Evolutionary conservation across 768 basidiomycete genomes (phyloP), one percentile per base, ranked within the genome.

Genomic region (Phylloporus sp.): DNA sequence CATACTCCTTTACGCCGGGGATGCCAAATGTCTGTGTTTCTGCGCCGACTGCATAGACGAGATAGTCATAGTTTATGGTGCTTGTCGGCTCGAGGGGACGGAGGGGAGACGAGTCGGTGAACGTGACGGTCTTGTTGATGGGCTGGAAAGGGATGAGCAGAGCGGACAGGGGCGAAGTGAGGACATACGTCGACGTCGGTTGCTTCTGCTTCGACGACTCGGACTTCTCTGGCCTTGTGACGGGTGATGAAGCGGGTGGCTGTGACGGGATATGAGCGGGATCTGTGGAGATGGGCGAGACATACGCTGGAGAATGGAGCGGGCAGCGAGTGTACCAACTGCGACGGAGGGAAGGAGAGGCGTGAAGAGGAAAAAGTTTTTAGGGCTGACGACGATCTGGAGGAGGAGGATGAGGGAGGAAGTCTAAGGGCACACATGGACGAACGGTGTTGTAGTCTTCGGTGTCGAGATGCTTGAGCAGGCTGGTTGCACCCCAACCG

Each of bases 311-410:
- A 96, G 79, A 61, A 97, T 93, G 23, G 89, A 90, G 28, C 84
- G 81, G 8, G 87, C 71, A 49, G 80, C 84, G 42, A 98, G 75
- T 0, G 95, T 97, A 37, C 95, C 96, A 40, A 93, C 92, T 0
- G 95, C 93, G 33, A 96, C 95, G 47, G 91, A 94, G 3, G 95
- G 96, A 9, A 98, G 73, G 23, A 99, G 76, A n/a, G 95, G 96
- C 0, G 94, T 93, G 72, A 97, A 98, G 36, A 97, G 80, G 81
- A 98, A 99, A 73, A 86, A 99, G 69, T 98, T 99, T 64, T 89
- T 86, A 5, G 96, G 96, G 46, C 91, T 94, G 67, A 98, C 80
- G 43, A 98, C 88, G 46, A 94, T 78, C 90, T 91, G 54, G 4
- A 28, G 4, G 1, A 1, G 31, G 10, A 29, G 54, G 48, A 39